Percentiles rank a stretch among this genome's conserved stretches.
Conservation (phyloP, 441 rosid genomes). For the Syzygium syzygioides region DNA sequence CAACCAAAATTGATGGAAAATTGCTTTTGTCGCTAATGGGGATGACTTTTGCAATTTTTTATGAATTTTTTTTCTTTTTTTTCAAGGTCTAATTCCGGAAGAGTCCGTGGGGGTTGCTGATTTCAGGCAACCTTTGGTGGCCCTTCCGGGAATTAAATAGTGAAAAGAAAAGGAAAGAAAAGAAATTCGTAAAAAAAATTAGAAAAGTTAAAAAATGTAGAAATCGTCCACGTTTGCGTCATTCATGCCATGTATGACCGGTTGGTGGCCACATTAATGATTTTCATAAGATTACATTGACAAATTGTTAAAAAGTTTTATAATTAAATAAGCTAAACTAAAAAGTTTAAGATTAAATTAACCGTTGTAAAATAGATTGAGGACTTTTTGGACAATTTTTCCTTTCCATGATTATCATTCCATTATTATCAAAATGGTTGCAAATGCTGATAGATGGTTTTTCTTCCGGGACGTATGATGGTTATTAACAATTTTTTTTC, state of each 20-base stretch:
- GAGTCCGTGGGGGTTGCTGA: too few species aligned
- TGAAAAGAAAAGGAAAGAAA: neutral
- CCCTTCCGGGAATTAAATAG: neutral
- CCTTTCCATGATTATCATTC: accelerated
- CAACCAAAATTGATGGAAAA: too few species aligned
- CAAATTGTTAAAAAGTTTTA: neutral
- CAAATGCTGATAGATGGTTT: neutral
- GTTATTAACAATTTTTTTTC: neutral
- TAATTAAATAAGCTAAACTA: neutral
- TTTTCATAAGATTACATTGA: neutral
- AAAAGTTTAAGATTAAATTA: neutral
- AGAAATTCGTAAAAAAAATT: neutral
- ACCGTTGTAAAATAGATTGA: neutral
- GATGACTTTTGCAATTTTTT: neutral
- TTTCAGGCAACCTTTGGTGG: neutral
- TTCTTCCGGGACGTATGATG: neutral
- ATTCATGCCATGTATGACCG: neutral
- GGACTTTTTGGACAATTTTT: neutral
- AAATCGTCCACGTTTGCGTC: neutral
- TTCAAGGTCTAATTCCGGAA: neutral
- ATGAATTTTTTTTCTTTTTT: neutral
- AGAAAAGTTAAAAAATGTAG: neutral
- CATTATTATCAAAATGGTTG: too few species aligned
- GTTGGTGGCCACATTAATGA: accelerated
- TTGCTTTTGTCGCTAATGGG: neutral